Conservation (phyloP, 208 protist species). For the Trypanosoma platydactyli region DNA sequence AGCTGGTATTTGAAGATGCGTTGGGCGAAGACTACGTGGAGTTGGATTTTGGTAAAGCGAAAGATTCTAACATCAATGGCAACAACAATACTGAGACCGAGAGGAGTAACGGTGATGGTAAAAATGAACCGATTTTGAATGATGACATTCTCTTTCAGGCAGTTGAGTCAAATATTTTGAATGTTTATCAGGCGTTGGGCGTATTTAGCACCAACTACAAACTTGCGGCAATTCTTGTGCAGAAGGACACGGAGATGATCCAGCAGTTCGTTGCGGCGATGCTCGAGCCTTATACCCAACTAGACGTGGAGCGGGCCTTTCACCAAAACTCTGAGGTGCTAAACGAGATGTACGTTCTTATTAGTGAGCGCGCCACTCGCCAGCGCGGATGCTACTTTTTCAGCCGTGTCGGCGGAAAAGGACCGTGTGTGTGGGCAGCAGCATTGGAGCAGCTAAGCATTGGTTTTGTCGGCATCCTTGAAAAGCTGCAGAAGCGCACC, state of each 20-base stretch:
- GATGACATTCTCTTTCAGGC: slow-evolving; percentile 59
- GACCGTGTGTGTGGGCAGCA: slow-evolving; percentile 44
- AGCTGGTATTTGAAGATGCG: slow-evolving; percentile 63
- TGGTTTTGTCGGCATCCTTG: slow-evolving; percentile 51
- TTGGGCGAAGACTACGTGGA: slow-evolving; percentile 58
- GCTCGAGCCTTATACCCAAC: slow-evolving; percentile 72
- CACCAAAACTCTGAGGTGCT: slow-evolving; percentile 54
- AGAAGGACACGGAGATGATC: slow-evolving; percentile 74
- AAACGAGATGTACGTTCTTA: slow-evolving; percentile 49
- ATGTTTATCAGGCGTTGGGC: slow-evolving; percentile 51
- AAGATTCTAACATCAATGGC: not conserved
- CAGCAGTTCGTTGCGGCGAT: slow-evolving; percentile 74
- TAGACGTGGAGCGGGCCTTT: slow-evolving; percentile 63
- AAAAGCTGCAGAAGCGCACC: slow-evolving; percentile 47
- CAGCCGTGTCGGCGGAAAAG: slow-evolving; percentile 66
- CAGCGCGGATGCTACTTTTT: slow-evolving; percentile 89
- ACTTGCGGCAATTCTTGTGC: slow-evolving; percentile 75
- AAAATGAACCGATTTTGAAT: not conserved
- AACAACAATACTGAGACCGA: not conserved
- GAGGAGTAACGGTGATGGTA: not conserved
- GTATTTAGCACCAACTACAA: slow-evolving; percentile 84
- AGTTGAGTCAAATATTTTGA: slow-evolving; percentile 61
- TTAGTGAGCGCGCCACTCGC: slow-evolving; percentile 54
- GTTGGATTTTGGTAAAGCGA: slow-evolving; percentile 58
- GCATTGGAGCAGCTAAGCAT: slow-evolving; percentile 58